A percentile compares a stretch with the other conserved stretches of the same genome.
phyloP scores from a whole-genome alignment of 2,329 filamentous ascomycete species.

The Fusarium austroafricanum region DNA sequence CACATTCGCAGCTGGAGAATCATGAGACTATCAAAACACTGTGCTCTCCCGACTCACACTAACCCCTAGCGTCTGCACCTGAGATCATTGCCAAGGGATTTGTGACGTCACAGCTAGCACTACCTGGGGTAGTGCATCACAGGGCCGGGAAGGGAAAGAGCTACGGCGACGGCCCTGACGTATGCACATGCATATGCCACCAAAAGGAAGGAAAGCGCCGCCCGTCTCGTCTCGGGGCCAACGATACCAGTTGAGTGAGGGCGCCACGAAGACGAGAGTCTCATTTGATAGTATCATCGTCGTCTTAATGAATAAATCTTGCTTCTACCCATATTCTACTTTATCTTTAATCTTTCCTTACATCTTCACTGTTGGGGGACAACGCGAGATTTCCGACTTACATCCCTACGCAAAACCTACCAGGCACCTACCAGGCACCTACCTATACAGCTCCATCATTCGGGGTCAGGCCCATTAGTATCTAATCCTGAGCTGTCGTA shows the following conservation, averaged over 20 bases:
- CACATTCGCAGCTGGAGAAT: constrained; percentile 19
- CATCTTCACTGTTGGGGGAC: not conserved
- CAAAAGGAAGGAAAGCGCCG: constrained; percentile 33
- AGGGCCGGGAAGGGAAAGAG: constrained; percentile 32
- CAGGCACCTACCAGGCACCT: not conserved
- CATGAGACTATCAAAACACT: constrained; percentile 8
- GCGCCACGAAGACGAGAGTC: constrained; percentile 31
- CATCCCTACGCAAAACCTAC: constrained; percentile 10
- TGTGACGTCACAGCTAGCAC: constrained; percentile 43
- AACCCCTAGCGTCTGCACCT: constrained; percentile 31
- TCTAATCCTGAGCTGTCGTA: constrained; percentile 1
- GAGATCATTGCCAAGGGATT: constrained; percentile 40
- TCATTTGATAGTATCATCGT: constrained; percentile 36
- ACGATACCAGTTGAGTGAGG: constrained; percentile 34
- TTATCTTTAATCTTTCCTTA: not conserved
- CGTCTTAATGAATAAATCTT: constrained; percentile 39
- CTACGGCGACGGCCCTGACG: constrained; percentile 39
- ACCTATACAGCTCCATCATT: constrained; percentile 13
- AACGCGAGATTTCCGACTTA: constrained; percentile 2
- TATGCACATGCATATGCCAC: constrained; percentile 20
- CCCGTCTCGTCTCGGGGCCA: constrained; percentile 32
- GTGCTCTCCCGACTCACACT: constrained; percentile 5
- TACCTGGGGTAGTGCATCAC: constrained; percentile 41
- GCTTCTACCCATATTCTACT: constrained; percentile 23
- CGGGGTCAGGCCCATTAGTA: not conserved